These are phyloP conservation scores for Chrysosporium queenslandicum DNA, from an alignment of 2,329 filamentous ascomycete species.

Conservation along the genomic window DNA sequence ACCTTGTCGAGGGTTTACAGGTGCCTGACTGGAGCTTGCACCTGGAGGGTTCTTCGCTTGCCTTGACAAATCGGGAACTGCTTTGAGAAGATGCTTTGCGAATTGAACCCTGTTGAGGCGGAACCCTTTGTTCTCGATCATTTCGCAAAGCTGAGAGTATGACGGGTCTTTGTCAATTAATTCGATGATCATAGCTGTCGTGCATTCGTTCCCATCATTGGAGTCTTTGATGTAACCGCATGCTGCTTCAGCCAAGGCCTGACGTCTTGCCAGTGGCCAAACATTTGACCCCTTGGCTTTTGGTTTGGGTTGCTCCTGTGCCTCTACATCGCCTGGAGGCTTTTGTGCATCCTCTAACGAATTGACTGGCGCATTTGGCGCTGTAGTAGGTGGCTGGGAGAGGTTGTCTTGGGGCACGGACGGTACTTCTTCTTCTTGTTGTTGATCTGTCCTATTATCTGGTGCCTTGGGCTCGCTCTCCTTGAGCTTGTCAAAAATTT, in stretches of 20 bases:
- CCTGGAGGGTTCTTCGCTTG: constrained; percentile 2
- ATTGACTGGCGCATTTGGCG: not conserved
- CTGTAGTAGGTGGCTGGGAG: not conserved
- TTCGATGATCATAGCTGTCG: constrained; percentile 33
- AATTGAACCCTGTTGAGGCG: constrained; percentile 44
- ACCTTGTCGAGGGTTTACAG: not conserved
- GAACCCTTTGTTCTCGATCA: constrained; percentile 42
- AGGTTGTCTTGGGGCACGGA: not conserved
- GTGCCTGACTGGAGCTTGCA: not conserved
- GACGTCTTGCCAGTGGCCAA: constrained; percentile 43
- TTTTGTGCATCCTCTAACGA: not conserved
- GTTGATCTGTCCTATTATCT: too few species aligned
- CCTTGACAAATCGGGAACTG: constrained; percentile 22
- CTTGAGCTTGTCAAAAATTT: too few species aligned
- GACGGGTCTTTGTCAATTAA: constrained; percentile 46
- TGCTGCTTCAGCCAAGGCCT: constrained; percentile 42
- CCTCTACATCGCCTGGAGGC: too few species aligned
- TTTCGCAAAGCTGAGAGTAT: constrained; percentile 47
- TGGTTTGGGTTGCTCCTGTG: not conserved
- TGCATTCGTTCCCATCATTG: constrained; percentile 33
- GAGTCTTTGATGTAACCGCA: constrained; percentile 38
- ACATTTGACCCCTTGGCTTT: constrained; percentile 28
- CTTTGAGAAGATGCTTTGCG: constrained; percentile 40
- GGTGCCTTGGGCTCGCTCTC: too few species aligned
- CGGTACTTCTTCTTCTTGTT: too few species aligned